Evolutionary conservation across 2,329 filamentous ascomycete species (phyloP), one percentile per base, ranked within the genome.

Genomic region (Aspergillus pseudonomiae): DNA sequence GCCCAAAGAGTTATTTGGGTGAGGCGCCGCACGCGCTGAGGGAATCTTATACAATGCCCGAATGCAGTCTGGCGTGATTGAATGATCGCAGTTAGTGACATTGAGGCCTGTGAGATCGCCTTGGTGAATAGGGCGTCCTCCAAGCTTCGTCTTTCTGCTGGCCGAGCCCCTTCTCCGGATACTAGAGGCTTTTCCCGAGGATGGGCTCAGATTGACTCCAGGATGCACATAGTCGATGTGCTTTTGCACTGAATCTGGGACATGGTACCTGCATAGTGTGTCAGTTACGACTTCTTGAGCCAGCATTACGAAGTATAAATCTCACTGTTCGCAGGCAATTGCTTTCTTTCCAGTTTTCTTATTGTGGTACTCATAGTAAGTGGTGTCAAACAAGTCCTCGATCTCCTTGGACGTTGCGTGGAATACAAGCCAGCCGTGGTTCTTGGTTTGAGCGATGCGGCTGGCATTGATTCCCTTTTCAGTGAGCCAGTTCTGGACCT

Each of bases 351-450:
- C 74, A 14, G 70, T 74, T 19, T 71, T 68, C 32, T 70, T 65
- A 61, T 79, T 73, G 6, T 74, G 73, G 65, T 79, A 80, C 21
- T 78, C 59, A 52, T 75, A 76, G 67, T 80, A 82, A 54, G 79
- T 67, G 0, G 80, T 76, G 36, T 73, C 71, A 6, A 82, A 69
- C 32, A 82, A 67, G 3, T 64, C 61, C 62, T 81, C 79, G 3
- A 78, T 71, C 53, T 80, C 77, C 14, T 70, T 67, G 2, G 77
- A 74, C 2, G 74, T 70, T 0, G 76, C 74, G 28, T 79, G 74
- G 61, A 82, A 81, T 14, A 77, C 74, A 4, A 82, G 70, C 79
- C 79, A 81, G 52, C 76, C 74, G 52, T 73, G 73, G 61, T 77
- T 77, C 30, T 63, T 60, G 1, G 74, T 75, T 21, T 73, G 72